Evolutionary conservation across 495 filamentous ascomycete species (phyloP).

Genomic region (Podospora comata): DNA sequence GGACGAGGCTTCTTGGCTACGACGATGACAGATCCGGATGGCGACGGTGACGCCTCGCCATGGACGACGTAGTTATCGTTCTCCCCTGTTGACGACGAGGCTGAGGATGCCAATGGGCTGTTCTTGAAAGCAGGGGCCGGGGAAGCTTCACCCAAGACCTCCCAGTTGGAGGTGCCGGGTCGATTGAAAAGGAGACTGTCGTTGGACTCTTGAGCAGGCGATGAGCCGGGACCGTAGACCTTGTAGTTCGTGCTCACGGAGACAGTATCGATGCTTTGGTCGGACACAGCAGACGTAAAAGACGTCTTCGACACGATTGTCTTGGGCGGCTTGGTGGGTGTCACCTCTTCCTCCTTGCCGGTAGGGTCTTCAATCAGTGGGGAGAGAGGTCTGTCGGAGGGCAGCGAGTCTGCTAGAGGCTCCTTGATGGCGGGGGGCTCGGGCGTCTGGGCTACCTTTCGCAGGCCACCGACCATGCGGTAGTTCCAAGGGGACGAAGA

Average conservation of each 20-base stretch:
- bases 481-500: conserved; percentile 51
- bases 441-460: conserved; percentile 51
- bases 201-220: conserved; percentile 29
- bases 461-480: conserved; percentile 52
- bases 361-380: conserved; percentile 38
- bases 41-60: conserved; percentile 40
- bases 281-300: conserved; percentile 39
- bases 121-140: conserved; percentile 27
- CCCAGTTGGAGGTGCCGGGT: conserved; percentile 41
- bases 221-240: conserved; percentile 41
- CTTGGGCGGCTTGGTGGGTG: conserved; percentile 29
- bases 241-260: conserved; percentile 56
- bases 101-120: conserved; percentile 25
- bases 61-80: conserved; percentile 47
- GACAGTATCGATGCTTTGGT: conserved; percentile 40
- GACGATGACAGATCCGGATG: conserved; percentile 35
- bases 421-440: conserved; percentile 45
- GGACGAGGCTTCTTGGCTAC: conserved; percentile 30
- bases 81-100: conserved; percentile 13
- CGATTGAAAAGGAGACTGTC: conserved; percentile 39
- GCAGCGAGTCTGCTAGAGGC: conserved; percentile 26
- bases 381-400: conserved; percentile 36
- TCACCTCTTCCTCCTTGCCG: conserved; percentile 23
- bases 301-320: conserved; percentile 40
- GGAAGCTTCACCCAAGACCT: conserved; percentile 41